phyloP scores from a whole-genome alignment of 306 rosid genomes.

The Cucumis melo region DNA sequence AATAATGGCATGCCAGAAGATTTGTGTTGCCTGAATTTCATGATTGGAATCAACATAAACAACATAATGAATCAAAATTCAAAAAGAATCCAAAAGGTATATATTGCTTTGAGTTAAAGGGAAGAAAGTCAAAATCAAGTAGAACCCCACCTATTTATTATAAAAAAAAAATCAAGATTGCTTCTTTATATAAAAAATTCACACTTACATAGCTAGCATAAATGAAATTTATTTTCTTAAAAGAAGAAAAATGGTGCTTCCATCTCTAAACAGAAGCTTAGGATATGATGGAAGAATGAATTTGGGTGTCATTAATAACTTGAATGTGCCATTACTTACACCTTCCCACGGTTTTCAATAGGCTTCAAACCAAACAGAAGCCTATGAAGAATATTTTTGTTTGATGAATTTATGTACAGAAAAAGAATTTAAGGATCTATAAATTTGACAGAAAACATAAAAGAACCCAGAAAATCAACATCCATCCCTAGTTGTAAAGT shows the following conservation, averaged over 20 bases:
- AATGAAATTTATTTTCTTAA: background rate
- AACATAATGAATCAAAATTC: background rate
- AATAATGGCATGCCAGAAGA: background rate
- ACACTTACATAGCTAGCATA: background rate
- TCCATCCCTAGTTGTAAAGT: conserved; percentile 8
- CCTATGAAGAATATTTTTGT: conserved; percentile 15
- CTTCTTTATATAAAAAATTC: background rate
- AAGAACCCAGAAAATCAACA: conserved; percentile 15
- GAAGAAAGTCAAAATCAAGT: conserved; percentile 3
- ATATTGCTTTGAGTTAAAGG: conserved; percentile 7
- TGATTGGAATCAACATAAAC: background rate
- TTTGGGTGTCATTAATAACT: conserved; percentile 5
- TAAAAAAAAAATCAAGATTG: background rate
- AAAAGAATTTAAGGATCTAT: conserved; percentile 37
- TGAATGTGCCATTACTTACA: conserved; percentile 14
- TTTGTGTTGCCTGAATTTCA: background rate
- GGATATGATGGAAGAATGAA: conserved; percentile 1
- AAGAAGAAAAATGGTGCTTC: background rate
- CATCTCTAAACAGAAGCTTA: background rate
- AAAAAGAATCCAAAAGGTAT: background rate
- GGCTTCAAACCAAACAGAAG: conserved; percentile 15
- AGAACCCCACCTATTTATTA: background rate
- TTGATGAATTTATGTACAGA: conserved; percentile 49
- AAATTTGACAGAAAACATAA: background rate
- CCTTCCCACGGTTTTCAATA: conserved; percentile 13